Evolutionary conservation across 495 filamentous ascomycete species (phyloP).

Genomic region (Penicillium salamii): DNA sequence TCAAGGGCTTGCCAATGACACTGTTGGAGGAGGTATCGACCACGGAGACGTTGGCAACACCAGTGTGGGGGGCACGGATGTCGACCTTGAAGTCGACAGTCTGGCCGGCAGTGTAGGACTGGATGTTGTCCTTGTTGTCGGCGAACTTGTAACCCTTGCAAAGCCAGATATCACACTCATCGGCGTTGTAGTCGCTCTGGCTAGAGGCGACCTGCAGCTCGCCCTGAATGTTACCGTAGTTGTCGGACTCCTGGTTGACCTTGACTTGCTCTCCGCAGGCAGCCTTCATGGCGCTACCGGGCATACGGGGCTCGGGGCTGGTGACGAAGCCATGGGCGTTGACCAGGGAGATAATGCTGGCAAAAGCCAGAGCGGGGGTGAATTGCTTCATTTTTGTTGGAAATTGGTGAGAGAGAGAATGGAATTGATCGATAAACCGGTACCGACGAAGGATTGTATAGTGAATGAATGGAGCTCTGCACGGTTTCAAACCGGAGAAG

Average conservation of each 20-base stretch:
- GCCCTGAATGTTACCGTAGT: slow-evolving; percentile 67
- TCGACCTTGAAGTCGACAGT: slow-evolving; percentile 56
- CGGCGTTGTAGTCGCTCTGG: slow-evolving; percentile 56
- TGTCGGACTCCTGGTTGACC: slow-evolving; percentile 58
- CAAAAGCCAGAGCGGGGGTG: slow-evolving; percentile 35
- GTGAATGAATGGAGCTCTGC: slow-evolving; percentile 21
- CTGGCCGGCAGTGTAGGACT: slow-evolving; percentile 59
- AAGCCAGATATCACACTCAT: slow-evolving; percentile 61
- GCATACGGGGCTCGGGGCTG: slow-evolving; percentile 55
- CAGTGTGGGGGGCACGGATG: slow-evolving; percentile 62
- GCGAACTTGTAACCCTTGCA: slow-evolving; percentile 72
- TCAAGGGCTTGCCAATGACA: slow-evolving; percentile 55
- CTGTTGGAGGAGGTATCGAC: slow-evolving; percentile 60
- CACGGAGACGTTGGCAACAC: slow-evolving; percentile 67
- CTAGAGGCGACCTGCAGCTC: slow-evolving; percentile 55
- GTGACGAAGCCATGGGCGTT: slow-evolving; percentile 63
- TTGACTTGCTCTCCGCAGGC: slow-evolving; percentile 63
- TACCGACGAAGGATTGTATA: slow-evolving; percentile 25
- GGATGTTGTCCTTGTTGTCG: slow-evolving; percentile 66
- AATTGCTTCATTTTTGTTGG: slow-evolving; percentile 37
- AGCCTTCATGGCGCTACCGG: slow-evolving; percentile 55
- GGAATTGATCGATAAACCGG: slow-evolving; percentile 33
- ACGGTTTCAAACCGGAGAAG: slow-evolving; percentile 41
- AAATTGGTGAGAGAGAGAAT: slow-evolving; percentile 17
- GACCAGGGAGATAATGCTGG: slow-evolving; percentile 50